Percentiles rank a stretch among this genome's conserved stretches.
Conservation (phyloP, 225 moss, liverwort and hornwort species). For the Physcomitrellopsis africana region DNA sequence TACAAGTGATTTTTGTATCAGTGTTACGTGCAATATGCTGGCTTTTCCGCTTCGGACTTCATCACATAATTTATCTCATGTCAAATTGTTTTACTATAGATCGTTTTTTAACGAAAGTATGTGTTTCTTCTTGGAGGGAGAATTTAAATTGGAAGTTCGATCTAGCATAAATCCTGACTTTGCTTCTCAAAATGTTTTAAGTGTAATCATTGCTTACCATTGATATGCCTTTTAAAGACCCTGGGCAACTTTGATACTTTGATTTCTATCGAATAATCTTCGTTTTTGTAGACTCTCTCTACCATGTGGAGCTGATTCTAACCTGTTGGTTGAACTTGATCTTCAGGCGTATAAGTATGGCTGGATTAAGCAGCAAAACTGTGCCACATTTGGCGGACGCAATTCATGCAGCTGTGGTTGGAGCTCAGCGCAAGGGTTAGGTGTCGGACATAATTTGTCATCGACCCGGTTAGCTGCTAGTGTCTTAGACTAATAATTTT, state of each 20-base stretch:
- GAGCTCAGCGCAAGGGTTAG: constrained; percentile 38
- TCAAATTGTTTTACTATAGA: background rate
- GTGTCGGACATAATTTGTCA: constrained; percentile 8
- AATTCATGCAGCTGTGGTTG: constrained; percentile 75
- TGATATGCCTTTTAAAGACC: background rate
- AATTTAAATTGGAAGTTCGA: too few relatives aligned
- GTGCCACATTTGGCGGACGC: constrained; percentile 88
- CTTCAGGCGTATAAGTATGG: constrained; percentile 93
- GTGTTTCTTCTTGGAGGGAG: too few relatives aligned
- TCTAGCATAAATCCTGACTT: too few relatives aligned
- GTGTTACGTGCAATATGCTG: background rate
- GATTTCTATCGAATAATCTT: background rate
- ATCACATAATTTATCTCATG: background rate
- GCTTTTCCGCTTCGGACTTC: background rate
- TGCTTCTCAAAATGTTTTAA: too few relatives aligned
- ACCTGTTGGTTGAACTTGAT: constrained; percentile 18
- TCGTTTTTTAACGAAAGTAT: too few relatives aligned
- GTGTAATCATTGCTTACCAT: too few relatives aligned
- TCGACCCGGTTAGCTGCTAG: constrained; percentile 7
- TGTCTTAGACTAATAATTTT: background rate
- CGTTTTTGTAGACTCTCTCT: background rate
- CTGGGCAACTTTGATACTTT: background rate
- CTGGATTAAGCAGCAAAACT: constrained; percentile 76
- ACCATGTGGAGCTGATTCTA: constrained; percentile 11
- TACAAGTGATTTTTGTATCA: background rate